Evolutionary conservation across 2,329 filamentous ascomycete genomes (phyloP).

Genomic region (Hortaea sp.): DNA sequence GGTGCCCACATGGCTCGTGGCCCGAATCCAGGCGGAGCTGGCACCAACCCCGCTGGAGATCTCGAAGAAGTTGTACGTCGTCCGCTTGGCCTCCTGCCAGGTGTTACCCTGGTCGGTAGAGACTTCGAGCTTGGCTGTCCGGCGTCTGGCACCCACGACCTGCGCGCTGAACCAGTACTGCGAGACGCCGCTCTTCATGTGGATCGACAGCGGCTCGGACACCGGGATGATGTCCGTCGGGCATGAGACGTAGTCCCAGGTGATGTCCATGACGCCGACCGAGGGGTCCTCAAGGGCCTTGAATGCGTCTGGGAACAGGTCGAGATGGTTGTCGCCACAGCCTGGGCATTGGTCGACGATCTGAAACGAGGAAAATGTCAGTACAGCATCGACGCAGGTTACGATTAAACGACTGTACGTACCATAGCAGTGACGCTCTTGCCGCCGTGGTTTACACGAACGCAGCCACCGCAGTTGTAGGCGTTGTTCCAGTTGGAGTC

Average conservation of each 20-base stretch:
- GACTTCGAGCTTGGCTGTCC: conserved; percentile 48
- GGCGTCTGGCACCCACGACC: conserved; percentile 48
- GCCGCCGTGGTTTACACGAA: conserved; percentile 48
- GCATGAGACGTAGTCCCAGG: conserved; percentile 43
- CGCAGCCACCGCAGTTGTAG: conserved; percentile 51
- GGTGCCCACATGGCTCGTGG: conserved; percentile 8
- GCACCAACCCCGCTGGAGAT: conserved; percentile 8
- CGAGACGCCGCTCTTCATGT: conserved; percentile 45
- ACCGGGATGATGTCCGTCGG: conserved; percentile 27
- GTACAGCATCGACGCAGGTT: too few relatives aligned
- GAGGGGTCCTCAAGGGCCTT: conserved; percentile 33
- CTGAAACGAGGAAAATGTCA: conserved; percentile 18
- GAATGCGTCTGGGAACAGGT: conserved; percentile 46
- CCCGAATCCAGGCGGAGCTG: conserved; percentile 9
- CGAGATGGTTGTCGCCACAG: conserved; percentile 45
- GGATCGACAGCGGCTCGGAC: conserved; percentile 38
- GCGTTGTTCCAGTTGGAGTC: conserved; percentile 47
- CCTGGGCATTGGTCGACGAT: conserved; percentile 49
- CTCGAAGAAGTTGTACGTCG: conserved; percentile 29
- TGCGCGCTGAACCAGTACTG: conserved; percentile 52
- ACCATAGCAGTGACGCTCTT: conserved; percentile 53
- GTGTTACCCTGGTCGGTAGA: conserved; percentile 49
- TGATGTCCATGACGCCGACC: conserved; percentile 40
- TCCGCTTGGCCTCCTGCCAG: conserved; percentile 47
- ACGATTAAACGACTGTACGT: conserved; percentile 13